Base-by-base conservation (phyloP, 495 filamentous ascomycete species). In the Hyaloscypha bicolor region DNA sequence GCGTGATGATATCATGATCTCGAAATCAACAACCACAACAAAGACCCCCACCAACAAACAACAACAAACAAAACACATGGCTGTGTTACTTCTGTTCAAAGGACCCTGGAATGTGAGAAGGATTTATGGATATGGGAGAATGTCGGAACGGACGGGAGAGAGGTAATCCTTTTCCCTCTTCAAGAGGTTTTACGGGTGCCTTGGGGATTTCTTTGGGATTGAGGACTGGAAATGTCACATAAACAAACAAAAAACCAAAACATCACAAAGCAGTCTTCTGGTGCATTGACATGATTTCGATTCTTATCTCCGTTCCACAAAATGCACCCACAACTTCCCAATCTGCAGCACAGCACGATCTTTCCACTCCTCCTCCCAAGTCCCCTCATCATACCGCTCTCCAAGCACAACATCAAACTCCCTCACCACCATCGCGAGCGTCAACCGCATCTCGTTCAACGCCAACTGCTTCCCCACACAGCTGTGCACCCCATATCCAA, bases 391-490 rank as follows among this genome's bases (percentile, higher is more conserved):
- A 33, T 84, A 81, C 12, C 76, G 79, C 8, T 70, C 74, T 16
- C 79, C 78, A 35, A 86, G 75, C 5, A 53, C 59, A 9, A 87
- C 66, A 53, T 80, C 72, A 72, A 81, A 87, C 29, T 75, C 75
- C 21, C 66, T 73, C 6, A 86, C 58, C 4, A 87, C 59, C 58
- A 71, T 66, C 6, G 83, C 77, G 6, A 79, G 73, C 2, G 83
- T 74, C 6, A 79, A 76, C 12, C 83, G 72, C 62, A 87, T 72
- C 53, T 85, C 81, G 73, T 79, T 79, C 48, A 84, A 71, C 0
- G 82, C 86, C 0, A 87, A 74, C 2, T 76, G 70, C 66, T 84
- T 85, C 12, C 86, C 85, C 11, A 83, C 76, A 62, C 86, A 88
- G 21, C 71, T 69, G 55, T 80, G 80, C 3, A 73, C 67, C 1